Base-by-base conservation (phyloP, 768 basidiomycete genomes). In the Termitomyces sp. region DNA sequence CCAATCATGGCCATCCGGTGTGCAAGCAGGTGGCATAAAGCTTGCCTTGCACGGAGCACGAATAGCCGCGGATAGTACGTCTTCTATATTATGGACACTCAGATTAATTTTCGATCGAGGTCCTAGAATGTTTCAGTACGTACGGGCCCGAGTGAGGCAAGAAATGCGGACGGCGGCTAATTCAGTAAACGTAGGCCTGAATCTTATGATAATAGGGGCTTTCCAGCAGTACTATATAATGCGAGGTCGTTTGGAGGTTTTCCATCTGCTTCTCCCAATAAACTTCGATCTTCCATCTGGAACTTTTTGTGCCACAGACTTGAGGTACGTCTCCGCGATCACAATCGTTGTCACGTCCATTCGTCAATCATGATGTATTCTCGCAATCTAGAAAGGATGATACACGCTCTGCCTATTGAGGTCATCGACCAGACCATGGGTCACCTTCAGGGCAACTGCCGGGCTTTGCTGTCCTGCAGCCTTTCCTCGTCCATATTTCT, bases 371-470 rank as follows among this genome's bases (percentile, higher is more conserved):
- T 27, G 16, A 27, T 17, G 16, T 25, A 1, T 12, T 28, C 25
- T 25, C 12, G 12, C 17, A 10, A 37, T 25, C 5, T 39, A 50
- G 49, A 23, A 35, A 23, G 3, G n/a, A 63, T 61, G 58, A 42
- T 58, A 8, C 32, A 46, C 8, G 23, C 14, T 4, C 54, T 78
- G 16, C 77, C 78, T 14, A 63, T 67, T 41, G 72, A 74, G 65
- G 72, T 61, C 8, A 56, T 71, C 34, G 67, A 71, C 57, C 58
- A 58, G 19, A 70, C 73, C 51, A 52, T 73, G 19, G 65, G 66
- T 51, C 60, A 67, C 34, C 66, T 73, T 40, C 59, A 65, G 45
- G 63, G 65, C 49, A 70, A 75, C 56, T 60, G 46, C 12, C 41
- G 30, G 21, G 42, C 68, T 5, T 68, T 74, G 34, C 50, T 62